Evolutionary conservation across 2,329 filamentous ascomycete species (phyloP), one percentile per base, ranked within the genome.

Genomic region (Alternaria arborescens): DNA sequence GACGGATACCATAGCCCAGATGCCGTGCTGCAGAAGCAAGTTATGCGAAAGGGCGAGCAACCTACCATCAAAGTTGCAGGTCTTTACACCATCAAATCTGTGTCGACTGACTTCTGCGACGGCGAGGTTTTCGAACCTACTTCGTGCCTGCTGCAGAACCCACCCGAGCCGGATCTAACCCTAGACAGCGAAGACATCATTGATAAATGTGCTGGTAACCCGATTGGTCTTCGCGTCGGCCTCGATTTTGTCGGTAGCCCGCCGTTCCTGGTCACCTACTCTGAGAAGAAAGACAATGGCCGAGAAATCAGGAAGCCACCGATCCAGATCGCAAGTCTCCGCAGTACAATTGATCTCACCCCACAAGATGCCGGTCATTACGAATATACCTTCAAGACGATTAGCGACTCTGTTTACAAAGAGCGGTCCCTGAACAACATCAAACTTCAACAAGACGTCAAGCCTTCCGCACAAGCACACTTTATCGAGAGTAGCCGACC

Each of bases 181-280:
- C 82, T 99, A 51, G 86, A 86, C 32, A 85, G 88, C 7, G 91
- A 97, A 69, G 90, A 93, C 64, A 93, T 99, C 43, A 91, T 92
- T 53, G 95, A 99, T 78, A 97, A 96, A 76, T 99, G 95, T 77
- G 94, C 94, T 36, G 93, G 94, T 48, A 97, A 93, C 73, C 93
- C 95, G 0, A 92, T 99, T 63, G 95, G 95, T 41, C 85, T 99
- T 55, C 87, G 91, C 11, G 92, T 99, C 42, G 91, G 95, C 72
- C 82, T 99, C 51, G 93, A 98, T 75, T 84, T 99, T 40, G 91
- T 94, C 28, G 95, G 95, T 62, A 97, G 93, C 0, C 94, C 96
- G 46, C 94, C 94, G 1, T 99, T 99, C 80, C 83, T 84, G n/a
- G 84, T 99, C 46, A 83, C 84, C 22, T 99, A 97, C 76, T 89